These are phyloP conservation scores for Cladosporium sphaerospermum DNA, from an alignment of 2,329 filamentous ascomycete species.

Conservation along the genomic window DNA sequence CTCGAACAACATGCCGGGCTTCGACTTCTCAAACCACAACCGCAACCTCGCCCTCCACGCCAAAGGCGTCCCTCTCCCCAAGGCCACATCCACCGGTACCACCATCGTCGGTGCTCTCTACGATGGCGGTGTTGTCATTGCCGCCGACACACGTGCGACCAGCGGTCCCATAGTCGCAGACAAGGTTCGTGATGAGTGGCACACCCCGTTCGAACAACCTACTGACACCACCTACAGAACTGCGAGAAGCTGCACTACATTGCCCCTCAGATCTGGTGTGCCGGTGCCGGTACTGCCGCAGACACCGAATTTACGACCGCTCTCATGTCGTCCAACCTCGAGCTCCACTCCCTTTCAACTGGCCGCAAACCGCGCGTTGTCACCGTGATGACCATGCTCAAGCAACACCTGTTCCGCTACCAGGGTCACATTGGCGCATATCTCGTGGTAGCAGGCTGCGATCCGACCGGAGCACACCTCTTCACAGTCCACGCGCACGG, in stretches of 20 bases:
- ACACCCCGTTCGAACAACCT: background rate
- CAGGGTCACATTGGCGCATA: conserved; percentile 98
- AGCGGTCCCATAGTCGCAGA: conserved; percentile 97
- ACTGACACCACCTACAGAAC: conserved; percentile 51
- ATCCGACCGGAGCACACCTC: conserved; percentile 88
- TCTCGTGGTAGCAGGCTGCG: conserved; percentile 91
- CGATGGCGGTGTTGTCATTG: conserved; percentile 95
- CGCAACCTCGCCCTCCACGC: conserved; percentile 95
- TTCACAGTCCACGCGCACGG: conserved; percentile 99
- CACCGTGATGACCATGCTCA: conserved; percentile 98
- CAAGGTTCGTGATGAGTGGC: conserved; percentile 55
- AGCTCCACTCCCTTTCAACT: conserved; percentile 92
- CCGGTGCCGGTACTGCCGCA: conserved; percentile 92
- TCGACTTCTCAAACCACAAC: conserved; percentile 99
- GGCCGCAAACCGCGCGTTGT: conserved; percentile 95
- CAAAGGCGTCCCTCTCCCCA: conserved; percentile 86
- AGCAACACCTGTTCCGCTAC: conserved; percentile 98
- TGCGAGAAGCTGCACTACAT: conserved; percentile 99
- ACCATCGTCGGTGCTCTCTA: conserved; percentile 98
- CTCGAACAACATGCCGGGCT: conserved; percentile 67
- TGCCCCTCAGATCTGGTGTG: conserved; percentile 97
- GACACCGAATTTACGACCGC: conserved; percentile 99
- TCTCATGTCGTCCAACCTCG: conserved; percentile 96
- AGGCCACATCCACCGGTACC: conserved; percentile 96
- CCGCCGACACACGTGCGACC: conserved; percentile 94